Evolutionary conservation across 2,329 filamentous ascomycete species (phyloP), one percentile per base, ranked within the genome.

Genomic region (Penicillium sp.): DNA sequence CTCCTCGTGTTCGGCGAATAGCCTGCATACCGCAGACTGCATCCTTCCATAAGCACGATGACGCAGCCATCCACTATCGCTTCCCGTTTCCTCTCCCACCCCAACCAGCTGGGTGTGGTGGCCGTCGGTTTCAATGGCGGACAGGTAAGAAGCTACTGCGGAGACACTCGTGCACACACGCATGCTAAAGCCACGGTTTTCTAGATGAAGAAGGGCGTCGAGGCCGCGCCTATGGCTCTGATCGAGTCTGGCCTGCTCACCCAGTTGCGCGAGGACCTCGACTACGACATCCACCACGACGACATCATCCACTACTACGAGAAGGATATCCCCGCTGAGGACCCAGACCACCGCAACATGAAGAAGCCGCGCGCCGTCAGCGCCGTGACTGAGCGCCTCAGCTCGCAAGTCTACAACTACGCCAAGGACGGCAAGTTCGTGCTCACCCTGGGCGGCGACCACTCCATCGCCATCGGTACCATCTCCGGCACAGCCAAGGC

Each of bases 91-190:
- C 89, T 98, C 68, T 83, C 88, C 64, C 84, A 88, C 73, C 86
- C 88, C 35, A 84, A 90, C 72, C 88, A 98, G 72, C 84, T 99
- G 65, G 95, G 94, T 63, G 86, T 99, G 58, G 92, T 98, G 39
- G 92, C 94, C 52, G 95, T 98, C 39, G 94, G 94, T 63, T 99
- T 98, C 82, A 96, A 92, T 55, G 94, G 94, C 67, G 95, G 95
- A 58, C 95, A 97, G 87, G 92, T 95, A 87, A 69, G 83, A 54
- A 31, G 42, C 17, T 67, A 22, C 17, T 17, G 39, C 52, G 5
- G 5, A 14, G 17, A 54, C 17, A 42, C 28, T 12, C 47, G 39
- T 8, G n/a, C 50, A 15, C 25, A 53, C n/a, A 38, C 22, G 37
- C 34, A 31, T 28, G 39, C 17, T 31, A 42, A 31, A 12, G n/a